phyloP scores from a whole-genome alignment of 495 filamentous ascomycete genomes.

The Sordaria brevicollis region DNA sequence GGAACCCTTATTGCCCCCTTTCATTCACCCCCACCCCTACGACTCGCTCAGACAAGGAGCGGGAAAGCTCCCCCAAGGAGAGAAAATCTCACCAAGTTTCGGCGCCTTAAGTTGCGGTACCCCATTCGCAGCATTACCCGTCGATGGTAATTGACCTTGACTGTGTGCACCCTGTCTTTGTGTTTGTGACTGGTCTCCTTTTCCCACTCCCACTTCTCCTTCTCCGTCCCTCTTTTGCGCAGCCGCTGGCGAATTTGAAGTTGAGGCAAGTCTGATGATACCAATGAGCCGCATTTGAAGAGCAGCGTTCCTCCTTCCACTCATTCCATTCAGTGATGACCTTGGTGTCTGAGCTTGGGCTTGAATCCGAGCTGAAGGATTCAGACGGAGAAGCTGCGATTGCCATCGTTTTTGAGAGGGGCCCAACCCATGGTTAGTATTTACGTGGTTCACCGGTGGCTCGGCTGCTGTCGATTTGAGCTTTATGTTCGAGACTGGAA shows the following conservation, averaged over 20 bases:
- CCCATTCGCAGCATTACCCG: neutral
- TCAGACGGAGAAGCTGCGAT: neutral
- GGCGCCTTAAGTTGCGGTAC: neutral
- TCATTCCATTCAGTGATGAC: neutral
- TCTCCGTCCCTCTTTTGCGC: neutral
- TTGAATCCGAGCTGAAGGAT: neutral
- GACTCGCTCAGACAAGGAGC: neutral
- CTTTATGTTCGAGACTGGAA: neutral
- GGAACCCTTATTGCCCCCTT: neutral
- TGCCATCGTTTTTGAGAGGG: neutral
- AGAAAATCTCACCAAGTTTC: neutral
- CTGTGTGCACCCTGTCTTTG: neutral
- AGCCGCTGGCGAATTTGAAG: neutral
- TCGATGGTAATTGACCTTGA: neutral
- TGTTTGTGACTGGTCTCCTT: neutral
- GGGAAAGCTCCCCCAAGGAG: neutral
- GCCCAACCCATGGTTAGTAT: neutral
- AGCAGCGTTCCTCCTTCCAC: neutral
- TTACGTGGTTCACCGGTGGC: neutral
- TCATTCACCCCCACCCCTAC: neutral
- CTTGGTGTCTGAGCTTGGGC: neutral
- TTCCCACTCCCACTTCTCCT: neutral
- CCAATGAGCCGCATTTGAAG: neutral
- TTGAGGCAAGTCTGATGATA: neutral
- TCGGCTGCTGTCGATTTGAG: neutral